phyloP scores from a whole-genome alignment of 2,329 filamentous ascomycete genomes.

The Podosphaera xanthii region DNA sequence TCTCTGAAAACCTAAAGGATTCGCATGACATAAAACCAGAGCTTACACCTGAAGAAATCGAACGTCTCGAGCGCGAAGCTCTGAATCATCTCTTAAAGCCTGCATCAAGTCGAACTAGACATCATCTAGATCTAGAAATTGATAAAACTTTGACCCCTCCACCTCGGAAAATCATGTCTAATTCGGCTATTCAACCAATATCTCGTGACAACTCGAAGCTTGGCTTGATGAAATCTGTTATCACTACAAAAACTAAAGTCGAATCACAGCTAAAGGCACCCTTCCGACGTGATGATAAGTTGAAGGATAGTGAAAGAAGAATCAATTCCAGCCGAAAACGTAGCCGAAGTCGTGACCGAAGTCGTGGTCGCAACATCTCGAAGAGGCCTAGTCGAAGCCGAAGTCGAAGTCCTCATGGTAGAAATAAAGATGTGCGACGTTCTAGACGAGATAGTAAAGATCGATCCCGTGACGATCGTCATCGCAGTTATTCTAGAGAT shows the following conservation, averaged over 20 bases:
- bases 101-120: conserved; percentile 13
- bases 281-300: conserved; percentile 2
- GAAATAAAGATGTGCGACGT: conserved; percentile 9
- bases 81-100: conserved; percentile 16
- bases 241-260: conserved; percentile 2
- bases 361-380: conserved; percentile 6
- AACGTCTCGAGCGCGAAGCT: conserved; percentile 16
- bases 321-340: conserved; percentile 4
- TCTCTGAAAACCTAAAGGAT: conserved; percentile 3
- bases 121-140: conserved; percentile 16
- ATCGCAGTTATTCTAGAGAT: conserved; percentile 3
- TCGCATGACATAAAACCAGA: conserved; percentile 4
- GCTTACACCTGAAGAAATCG: conserved; percentile 15
- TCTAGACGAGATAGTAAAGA: conserved; percentile 11
- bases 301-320: conserved; percentile 3
- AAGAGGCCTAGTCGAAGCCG: background rate
- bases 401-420: conserved; percentile 9
- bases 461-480: conserved; percentile 12
- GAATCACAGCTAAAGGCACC: conserved; percentile 11
- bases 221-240: conserved; percentile 12
- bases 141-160: conserved; percentile 16
- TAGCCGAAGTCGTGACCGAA: conserved; percentile 13
- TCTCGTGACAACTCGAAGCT: conserved; percentile 11
- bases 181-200: conserved; percentile 16
- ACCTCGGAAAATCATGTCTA: conserved; percentile 14